A percentile compares a stretch with the other conserved stretches of the same genome.
phyloP scores from a whole-genome alignment of 345 rosid genomes.

The Bruguiera sexangula region DNA sequence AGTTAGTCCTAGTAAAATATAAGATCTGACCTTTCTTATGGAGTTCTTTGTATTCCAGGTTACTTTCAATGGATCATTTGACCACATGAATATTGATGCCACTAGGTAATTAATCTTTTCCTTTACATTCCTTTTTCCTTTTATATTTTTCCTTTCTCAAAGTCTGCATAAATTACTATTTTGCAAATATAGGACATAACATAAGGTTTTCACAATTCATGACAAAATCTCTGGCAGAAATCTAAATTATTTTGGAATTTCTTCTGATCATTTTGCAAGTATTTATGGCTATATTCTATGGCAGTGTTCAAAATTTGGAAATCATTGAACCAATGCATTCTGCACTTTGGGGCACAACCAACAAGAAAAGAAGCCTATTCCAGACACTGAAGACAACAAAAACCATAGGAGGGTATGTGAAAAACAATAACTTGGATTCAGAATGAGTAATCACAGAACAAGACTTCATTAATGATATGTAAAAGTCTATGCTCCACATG shows the following conservation, averaged over 20 bases:
- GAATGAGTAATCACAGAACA: slow-evolving; percentile 6
- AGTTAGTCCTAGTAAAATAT: not conserved
- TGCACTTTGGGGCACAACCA: slow-evolving; percentile 77
- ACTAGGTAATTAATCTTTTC: slow-evolving; percentile 56
- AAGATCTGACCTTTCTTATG: slow-evolving; percentile 11
- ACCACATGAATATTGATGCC: slow-evolving; percentile 93
- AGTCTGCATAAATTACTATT: slow-evolving; percentile 7
- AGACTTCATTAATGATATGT: not conserved
- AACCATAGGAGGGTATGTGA: slow-evolving; percentile 81
- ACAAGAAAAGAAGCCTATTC: slow-evolving; percentile 89
- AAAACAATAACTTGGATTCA: slow-evolving; percentile 12
- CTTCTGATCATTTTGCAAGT: not conserved
- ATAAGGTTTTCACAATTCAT: slow-evolving; percentile 2
- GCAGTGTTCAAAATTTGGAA: slow-evolving; percentile 92
- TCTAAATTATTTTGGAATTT: not conserved
- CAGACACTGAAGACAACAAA: slow-evolving; percentile 96
- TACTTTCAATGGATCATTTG: slow-evolving; percentile 94
- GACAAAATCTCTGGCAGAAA: slow-evolving; percentile 10
- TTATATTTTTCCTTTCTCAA: slow-evolving; percentile 3
- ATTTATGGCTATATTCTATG: slow-evolving; percentile 14
- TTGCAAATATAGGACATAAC: not conserved
- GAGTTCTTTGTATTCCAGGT: slow-evolving; percentile 45
- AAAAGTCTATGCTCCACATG: slow-evolving; percentile 1
- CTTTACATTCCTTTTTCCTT: not conserved
- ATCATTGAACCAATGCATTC: slow-evolving; percentile 83